Evolutionary conservation across 495 filamentous ascomycete species (phyloP).

Genomic region (Pseudevernia furfuracea): DNA sequence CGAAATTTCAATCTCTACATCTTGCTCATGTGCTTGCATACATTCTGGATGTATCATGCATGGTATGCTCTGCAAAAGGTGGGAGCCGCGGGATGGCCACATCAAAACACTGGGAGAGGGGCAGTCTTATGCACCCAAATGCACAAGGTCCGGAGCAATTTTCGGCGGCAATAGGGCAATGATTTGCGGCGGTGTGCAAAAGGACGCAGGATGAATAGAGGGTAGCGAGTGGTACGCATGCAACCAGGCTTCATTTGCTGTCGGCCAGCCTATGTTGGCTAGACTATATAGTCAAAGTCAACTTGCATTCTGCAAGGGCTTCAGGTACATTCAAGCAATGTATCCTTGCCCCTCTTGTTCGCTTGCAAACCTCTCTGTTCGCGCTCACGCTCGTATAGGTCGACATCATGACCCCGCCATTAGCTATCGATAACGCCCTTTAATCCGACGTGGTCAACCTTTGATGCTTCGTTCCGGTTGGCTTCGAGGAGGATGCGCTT

Average conservation of each 20-base stretch:
- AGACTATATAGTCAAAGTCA: background rate
- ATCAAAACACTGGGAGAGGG: constrained; percentile 6
- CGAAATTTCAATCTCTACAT: background rate
- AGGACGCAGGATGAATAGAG: constrained; percentile 1
- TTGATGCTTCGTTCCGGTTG: background rate
- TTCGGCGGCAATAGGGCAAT: constrained; percentile 17
- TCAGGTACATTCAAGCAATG: constrained; percentile 19
- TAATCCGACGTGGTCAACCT: background rate
- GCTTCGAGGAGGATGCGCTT: background rate
- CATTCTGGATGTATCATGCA: background rate
- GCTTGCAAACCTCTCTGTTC: background rate
- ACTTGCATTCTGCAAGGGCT: constrained; percentile 22
- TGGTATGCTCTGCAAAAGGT: background rate
- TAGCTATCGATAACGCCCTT: constrained; percentile 5
- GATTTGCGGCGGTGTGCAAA: constrained; percentile 10
- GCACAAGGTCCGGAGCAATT: constrained; percentile 10
- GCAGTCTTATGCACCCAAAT: constrained; percentile 10
- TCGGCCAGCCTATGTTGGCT: constrained; percentile 4
- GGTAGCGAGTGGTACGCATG: constrained; percentile 17
- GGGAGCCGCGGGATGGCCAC: constrained; percentile 11
- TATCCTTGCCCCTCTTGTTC: constrained; percentile 3
- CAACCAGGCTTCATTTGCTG: background rate
- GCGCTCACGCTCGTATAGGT: background rate
- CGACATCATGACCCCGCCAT: background rate
- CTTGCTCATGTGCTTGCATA: constrained; percentile 1